Conservation (phyloP, 2,329 filamentous ascomycete species). For the Colletotrichum sp. region DNA sequence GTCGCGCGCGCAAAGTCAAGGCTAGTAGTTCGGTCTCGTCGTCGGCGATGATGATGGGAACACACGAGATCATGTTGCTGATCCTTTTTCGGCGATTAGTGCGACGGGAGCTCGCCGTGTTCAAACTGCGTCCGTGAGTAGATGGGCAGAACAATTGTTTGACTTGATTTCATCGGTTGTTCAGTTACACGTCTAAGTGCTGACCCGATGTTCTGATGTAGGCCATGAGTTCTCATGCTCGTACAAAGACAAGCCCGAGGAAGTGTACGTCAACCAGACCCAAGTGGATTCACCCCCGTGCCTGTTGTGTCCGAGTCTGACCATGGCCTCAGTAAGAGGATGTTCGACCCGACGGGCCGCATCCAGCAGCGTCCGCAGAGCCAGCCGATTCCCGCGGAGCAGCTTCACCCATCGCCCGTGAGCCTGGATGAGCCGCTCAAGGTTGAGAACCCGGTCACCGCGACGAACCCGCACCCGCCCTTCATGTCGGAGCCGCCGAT, state of each 20-base stretch:
- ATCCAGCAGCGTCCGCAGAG: conserved; percentile 1
- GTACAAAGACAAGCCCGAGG: background rate
- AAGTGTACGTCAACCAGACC: background rate
- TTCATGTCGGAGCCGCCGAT: background rate
- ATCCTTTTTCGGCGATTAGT: background rate
- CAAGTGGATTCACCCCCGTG: background rate
- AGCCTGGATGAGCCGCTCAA: conserved; percentile 15
- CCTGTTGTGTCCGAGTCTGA: background rate
- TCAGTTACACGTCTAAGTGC: background rate
- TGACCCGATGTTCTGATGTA: background rate
- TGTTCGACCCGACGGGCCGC: background rate
- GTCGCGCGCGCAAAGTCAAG: conserved; percentile 20
- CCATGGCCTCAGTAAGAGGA: background rate
- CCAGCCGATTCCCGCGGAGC: background rate
- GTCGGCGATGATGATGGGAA: background rate
- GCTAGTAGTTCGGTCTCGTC: background rate
- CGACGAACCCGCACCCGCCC: background rate
- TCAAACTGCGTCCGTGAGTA: conserved; percentile 20
- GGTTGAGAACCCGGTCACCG: background rate
- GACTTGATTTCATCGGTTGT: background rate
- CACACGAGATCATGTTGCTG: background rate
- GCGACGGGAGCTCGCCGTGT: conserved; percentile 17
- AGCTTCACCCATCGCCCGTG: conserved; percentile 3
- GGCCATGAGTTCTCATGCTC: conserved; percentile 19
- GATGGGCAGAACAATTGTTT: background rate